Evolutionary conservation across 148 eudicot genomes (phyloP).

Genomic region (Rhododendron henanense): DNA sequence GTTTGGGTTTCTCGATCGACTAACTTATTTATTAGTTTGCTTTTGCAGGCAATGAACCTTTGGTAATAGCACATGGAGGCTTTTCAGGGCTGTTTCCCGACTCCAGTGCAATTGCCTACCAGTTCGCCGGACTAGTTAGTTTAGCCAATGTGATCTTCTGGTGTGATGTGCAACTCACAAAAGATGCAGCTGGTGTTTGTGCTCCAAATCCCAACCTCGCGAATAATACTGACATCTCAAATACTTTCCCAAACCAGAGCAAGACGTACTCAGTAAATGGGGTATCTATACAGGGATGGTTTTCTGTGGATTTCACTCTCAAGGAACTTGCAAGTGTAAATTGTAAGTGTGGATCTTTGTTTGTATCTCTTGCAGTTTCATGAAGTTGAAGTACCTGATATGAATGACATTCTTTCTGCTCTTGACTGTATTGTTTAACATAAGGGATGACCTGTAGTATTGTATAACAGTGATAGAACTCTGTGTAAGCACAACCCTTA

Average conservation of each 20-base stretch:
- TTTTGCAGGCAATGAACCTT: conserved; percentile 52
- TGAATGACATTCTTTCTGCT: not conserved
- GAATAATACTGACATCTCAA: conserved; percentile 31
- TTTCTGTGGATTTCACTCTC: conserved; percentile 62
- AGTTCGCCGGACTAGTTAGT: conserved; percentile 30
- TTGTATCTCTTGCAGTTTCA: not conserved
- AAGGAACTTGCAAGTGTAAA: conserved; percentile 32
- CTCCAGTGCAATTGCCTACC: conserved; percentile 51
- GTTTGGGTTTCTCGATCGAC: not conserved
- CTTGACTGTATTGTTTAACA: not conserved
- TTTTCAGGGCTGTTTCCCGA: conserved; percentile 65
- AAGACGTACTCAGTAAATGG: conserved; percentile 57
- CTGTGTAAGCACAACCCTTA: not conserved
- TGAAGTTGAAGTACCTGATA: not conserved
- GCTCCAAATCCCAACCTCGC: conserved; percentile 49
- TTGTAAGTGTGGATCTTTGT: conserved; percentile 42
- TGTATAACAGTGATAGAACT: not conserved
- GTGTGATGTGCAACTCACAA: conserved; percentile 85
- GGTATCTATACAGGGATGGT: conserved; percentile 42
- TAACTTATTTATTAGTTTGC: not conserved
- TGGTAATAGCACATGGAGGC: conserved; percentile 67
- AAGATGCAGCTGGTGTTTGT: conserved; percentile 66
- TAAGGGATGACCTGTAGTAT: not conserved
- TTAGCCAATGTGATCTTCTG: conserved; percentile 38
- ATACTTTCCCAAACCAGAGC: not conserved